Evolutionary conservation across 2,329 filamentous ascomycete genomes (phyloP).

Genomic region (Cercospora sp.): DNA sequence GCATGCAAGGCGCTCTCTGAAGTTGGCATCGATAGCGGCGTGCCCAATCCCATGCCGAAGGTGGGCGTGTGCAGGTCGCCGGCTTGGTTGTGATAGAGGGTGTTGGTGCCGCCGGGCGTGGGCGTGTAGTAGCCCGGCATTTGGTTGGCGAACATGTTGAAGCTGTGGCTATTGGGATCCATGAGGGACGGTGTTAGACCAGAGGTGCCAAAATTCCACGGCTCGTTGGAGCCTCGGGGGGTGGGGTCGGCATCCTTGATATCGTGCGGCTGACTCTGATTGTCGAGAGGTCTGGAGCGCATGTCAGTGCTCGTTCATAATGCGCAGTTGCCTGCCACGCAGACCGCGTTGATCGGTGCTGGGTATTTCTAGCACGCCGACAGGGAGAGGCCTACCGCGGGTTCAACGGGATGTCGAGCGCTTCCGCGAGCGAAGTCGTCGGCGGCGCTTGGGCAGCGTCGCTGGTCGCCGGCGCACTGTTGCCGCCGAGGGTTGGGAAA

Average conservation of each 20-base stretch:
- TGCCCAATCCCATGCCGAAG: slow-evolving; percentile 69
- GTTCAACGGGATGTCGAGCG: slow-evolving; percentile 48
- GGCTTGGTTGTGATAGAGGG: slow-evolving; percentile 77
- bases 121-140: slow-evolving; percentile 80
- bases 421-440: slow-evolving; percentile 45
- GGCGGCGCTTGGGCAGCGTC: slow-evolving; percentile 48
- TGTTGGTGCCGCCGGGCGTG: slow-evolving; percentile 76
- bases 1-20: slow-evolving; percentile 65
- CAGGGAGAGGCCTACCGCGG: slow-evolving; percentile 44
- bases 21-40: slow-evolving; percentile 78
- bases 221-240: slow-evolving; percentile 74
- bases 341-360: slow-evolving; percentile 23
- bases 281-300: slow-evolving; percentile 28
- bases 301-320: slow-evolving; percentile 25
- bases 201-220: slow-evolving; percentile 60
- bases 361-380: slow-evolving; percentile 8
- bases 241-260: slow-evolving; percentile 80
- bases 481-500: slow-evolving; percentile 69
- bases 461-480: slow-evolving; percentile 31
- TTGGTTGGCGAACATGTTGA: slow-evolving; percentile 76
- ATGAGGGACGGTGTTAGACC: slow-evolving; percentile 81
- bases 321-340: slow-evolving; percentile 26
- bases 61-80: slow-evolving; percentile 79
- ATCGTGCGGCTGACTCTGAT: slow-evolving; percentile 30
- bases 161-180: slow-evolving; percentile 80